phyloP scores from a whole-genome alignment of 2,329 filamentous ascomycete species.

The Aspergillus fructus region DNA sequence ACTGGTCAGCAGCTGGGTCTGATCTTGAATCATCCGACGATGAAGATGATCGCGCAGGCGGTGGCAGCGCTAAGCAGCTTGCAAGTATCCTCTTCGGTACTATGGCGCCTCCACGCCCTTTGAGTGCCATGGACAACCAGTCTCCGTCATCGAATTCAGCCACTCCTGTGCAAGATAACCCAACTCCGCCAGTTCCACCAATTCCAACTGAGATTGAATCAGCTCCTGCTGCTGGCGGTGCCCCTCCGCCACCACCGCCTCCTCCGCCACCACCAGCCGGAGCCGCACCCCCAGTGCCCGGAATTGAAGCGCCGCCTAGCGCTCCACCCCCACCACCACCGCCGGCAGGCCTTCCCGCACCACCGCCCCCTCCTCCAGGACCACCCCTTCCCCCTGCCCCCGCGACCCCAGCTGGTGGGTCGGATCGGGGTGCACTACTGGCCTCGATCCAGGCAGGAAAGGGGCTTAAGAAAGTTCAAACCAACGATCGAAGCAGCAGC shows the following conservation, averaged over 20 bases:
- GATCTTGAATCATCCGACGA: slow-evolving; percentile 70
- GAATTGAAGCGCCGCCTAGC: slow-evolving; percentile 24
- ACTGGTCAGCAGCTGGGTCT: slow-evolving; percentile 80
- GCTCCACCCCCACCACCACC: slow-evolving; percentile 49
- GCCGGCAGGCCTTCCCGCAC: slow-evolving; percentile 32
- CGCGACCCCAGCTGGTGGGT: slow-evolving; percentile 32
- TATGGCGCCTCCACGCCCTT: slow-evolving; percentile 87
- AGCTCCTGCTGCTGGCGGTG: slow-evolving; percentile 26
- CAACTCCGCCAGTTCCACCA: slow-evolving; percentile 35
- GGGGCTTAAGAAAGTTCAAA: slow-evolving; percentile 80
- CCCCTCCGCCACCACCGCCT: slow-evolving; percentile 36
- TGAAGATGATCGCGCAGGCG: slow-evolving; percentile 74
- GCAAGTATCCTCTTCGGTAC: slow-evolving; percentile 95
- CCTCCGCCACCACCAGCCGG: slow-evolving; percentile 32
- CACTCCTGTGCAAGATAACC: slow-evolving; percentile 45
- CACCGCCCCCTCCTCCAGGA: slow-evolving; percentile 45
- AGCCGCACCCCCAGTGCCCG: slow-evolving; percentile 4
- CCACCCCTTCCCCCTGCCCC: slow-evolving; percentile 30
- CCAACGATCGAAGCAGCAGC: slow-evolving; percentile 78
- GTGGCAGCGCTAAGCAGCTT: slow-evolving; percentile 82
- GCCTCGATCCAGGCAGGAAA: slow-evolving; percentile 80
- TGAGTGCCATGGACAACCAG: slow-evolving; percentile 78
- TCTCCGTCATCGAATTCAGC: slow-evolving; percentile 48
- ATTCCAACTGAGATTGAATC: slow-evolving; percentile 17
- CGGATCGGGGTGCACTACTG: slow-evolving; percentile 63